Conservation (phyloP, 176 grass and related monocot genomes). For the Otatea glauca region DNA sequence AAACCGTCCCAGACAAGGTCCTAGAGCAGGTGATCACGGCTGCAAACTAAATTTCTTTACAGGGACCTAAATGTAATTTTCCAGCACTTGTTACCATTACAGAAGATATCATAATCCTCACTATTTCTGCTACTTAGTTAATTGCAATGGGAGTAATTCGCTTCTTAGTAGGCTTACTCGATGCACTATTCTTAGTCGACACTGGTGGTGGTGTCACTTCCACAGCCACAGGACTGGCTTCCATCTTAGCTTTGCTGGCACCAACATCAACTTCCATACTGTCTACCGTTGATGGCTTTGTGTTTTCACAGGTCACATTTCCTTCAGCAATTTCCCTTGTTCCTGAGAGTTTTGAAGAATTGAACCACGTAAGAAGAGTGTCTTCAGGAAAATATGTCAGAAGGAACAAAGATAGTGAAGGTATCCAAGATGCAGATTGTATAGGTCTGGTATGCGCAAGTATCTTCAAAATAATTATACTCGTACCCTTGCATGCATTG, state of each 20-base stretch:
- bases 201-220: slow-evolving; percentile 36
- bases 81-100: slow-evolving; percentile 37
- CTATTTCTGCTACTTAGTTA: slow-evolving; percentile 47
- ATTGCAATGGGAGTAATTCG: slow-evolving; percentile 74
- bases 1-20: too few relatives aligned
- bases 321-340: slow-evolving; percentile 53
- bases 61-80: slow-evolving; percentile 36
- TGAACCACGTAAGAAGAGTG: not conserved
- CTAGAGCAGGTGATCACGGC: not conserved
- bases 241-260: slow-evolving; percentile 41
- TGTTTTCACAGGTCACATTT: slow-evolving; percentile 23
- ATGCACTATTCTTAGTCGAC: slow-evolving; percentile 42
- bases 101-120: slow-evolving; percentile 41
- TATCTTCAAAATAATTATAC: too few relatives aligned
- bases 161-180: slow-evolving; percentile 80
- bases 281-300: slow-evolving; percentile 32
- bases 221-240: slow-evolving; percentile 26
- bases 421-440: not conserved
- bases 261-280: slow-evolving; percentile 60
- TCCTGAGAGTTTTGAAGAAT: slow-evolving; percentile 44
- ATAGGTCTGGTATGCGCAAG: too few relatives aligned
- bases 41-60: slow-evolving; percentile 50
- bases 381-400: not conserved
- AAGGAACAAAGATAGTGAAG: slow-evolving; percentile 17
- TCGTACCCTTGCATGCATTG: not conserved